Conservation (phyloP, 1,284 basidiomycete species). For the Exobasidium rhododendri region DNA sequence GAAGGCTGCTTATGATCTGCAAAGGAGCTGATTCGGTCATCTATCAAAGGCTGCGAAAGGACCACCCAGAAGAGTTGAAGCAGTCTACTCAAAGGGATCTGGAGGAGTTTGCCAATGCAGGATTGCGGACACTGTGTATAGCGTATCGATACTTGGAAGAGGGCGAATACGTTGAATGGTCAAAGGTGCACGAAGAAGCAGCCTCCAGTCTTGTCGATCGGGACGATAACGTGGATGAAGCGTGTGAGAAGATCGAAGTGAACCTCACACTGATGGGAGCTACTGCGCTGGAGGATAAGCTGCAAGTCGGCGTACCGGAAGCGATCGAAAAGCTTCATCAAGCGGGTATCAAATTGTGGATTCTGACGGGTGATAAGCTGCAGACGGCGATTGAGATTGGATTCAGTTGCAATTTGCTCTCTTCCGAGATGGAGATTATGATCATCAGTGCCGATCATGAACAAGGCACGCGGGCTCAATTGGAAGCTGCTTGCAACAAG, state of each 20-base stretch:
- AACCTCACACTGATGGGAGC: slow-evolving; percentile 80
- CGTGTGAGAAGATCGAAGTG: slow-evolving; percentile 78
- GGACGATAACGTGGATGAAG: slow-evolving; percentile 85
- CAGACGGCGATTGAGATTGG: slow-evolving; percentile 97
- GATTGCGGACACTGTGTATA: slow-evolving; percentile 85
- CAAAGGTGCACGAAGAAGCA: slow-evolving; percentile 76
- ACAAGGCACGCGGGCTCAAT: slow-evolving; percentile 74
- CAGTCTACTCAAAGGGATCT: slow-evolving; percentile 77
- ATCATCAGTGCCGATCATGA: slow-evolving; percentile 81
- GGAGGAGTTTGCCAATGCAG: slow-evolving; percentile 88
- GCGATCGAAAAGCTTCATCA: slow-evolving; percentile 86
- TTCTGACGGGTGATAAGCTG: slow-evolving; percentile 89
- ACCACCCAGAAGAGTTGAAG: slow-evolving; percentile 74
- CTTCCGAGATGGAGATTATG: slow-evolving; percentile 71
- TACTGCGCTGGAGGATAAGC: slow-evolving; percentile 91
- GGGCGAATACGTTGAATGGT: slow-evolving; percentile 80
- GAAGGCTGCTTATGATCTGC: slow-evolving; percentile 77
- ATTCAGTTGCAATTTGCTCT: slow-evolving; percentile 38
- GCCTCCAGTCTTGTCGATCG: slow-evolving; percentile 70
- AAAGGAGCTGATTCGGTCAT: slow-evolving; percentile 97
- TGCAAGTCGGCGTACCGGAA: slow-evolving; percentile 94
- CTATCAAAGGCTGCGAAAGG: slow-evolving; percentile 72
- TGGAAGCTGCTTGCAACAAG: slow-evolving; percentile 91
- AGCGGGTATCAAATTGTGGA: slow-evolving; percentile 97
- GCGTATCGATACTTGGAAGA: slow-evolving; percentile 76